Conservation (phyloP, 2,329 filamentous ascomycete species). For the Cladosporium sp. region DNA sequence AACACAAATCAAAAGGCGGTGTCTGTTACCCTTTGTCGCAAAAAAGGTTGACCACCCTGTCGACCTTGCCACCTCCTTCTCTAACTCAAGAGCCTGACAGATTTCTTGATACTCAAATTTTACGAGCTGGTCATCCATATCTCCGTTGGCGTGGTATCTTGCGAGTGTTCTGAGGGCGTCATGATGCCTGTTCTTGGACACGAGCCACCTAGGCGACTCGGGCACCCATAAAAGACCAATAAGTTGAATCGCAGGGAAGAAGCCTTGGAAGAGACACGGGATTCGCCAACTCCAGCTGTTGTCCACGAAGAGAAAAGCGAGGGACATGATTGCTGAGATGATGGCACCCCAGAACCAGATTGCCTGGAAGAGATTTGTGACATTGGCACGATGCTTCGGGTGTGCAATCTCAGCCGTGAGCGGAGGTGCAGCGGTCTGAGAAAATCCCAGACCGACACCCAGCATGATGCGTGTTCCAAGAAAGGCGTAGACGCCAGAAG, state of each 20-base stretch:
- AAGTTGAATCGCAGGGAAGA: conserved; percentile 21
- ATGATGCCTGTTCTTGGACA: conserved; percentile 18
- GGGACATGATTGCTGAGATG: conserved; percentile 22
- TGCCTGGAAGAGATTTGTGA: conserved; percentile 20
- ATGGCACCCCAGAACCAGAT: conserved; percentile 25
- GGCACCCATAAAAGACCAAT: conserved; percentile 20
- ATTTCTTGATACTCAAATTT: conserved; percentile 60
- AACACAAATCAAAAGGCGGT: conserved; percentile 38
- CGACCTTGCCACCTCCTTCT: conserved; percentile 47
- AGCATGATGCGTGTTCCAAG: conserved; percentile 20
- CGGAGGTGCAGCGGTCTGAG: conserved; percentile 16
- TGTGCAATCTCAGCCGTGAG: conserved; percentile 20
- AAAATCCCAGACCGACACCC: conserved; percentile 17
- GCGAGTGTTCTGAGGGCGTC: conserved; percentile 32
- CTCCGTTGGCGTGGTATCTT: conserved; percentile 43
- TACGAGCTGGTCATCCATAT: conserved; percentile 48
- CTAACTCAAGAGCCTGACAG: conserved; percentile 51
- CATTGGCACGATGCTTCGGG: conserved; percentile 19
- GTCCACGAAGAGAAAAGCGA: conserved; percentile 20
- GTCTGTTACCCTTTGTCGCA: conserved; percentile 28
- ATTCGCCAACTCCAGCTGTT: conserved; percentile 27
- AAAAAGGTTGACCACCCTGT: conserved; percentile 19
- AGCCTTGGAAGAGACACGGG: conserved; percentile 23
- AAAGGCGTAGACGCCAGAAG: conserved; percentile 25
- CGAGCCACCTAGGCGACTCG: conserved; percentile 25